A percentile compares a stretch with the other conserved stretches of the same genome.
These are phyloP conservation scores for Coemansia sp. DNA, from an alignment of 192 early-diverging fungal species.

Conservation along the genomic window DNA sequence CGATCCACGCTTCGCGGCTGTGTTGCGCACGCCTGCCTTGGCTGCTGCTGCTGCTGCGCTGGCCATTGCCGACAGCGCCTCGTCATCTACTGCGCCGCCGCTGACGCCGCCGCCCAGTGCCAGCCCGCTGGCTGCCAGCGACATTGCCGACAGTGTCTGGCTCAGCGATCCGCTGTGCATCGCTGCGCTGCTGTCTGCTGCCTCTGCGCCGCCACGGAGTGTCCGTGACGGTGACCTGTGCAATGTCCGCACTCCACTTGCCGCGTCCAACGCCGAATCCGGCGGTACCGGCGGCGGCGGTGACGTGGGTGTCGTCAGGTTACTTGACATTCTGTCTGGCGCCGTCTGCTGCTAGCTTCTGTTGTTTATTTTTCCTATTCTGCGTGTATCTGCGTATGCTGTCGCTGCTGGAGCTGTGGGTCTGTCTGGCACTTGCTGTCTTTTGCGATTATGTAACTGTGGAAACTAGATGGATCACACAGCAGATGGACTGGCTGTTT, in stretches of 20 bases:
- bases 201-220: constrained; percentile 3
- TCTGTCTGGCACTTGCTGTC: too few species aligned
- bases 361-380: too few species aligned
- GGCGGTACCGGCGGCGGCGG: constrained; percentile 23
- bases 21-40: constrained; percentile 28
- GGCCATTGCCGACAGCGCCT: constrained; percentile 27
- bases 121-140: constrained; percentile 16
- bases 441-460: too few species aligned
- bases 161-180: constrained; percentile 10
- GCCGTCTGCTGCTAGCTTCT: neutral
- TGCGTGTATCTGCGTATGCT: too few species aligned
- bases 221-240: constrained; percentile 27
- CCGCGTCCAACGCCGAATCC: neutral
- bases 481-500: too few species aligned
- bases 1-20: constrained; percentile 37
- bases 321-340: neutral
- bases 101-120: constrained; percentile 3
- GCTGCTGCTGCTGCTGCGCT: constrained; percentile 27
- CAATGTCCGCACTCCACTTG: constrained; percentile 2
- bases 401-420: too few species aligned
- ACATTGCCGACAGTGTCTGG: constrained; percentile 13
- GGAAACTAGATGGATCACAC: too few species aligned
- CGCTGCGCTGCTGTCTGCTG: neutral
- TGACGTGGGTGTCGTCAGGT: constrained; percentile 12
- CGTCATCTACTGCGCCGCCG: constrained; percentile 20